phyloP scores from a whole-genome alignment of 176 grass and related monocot species.

The Thalia dealbata region DNA sequence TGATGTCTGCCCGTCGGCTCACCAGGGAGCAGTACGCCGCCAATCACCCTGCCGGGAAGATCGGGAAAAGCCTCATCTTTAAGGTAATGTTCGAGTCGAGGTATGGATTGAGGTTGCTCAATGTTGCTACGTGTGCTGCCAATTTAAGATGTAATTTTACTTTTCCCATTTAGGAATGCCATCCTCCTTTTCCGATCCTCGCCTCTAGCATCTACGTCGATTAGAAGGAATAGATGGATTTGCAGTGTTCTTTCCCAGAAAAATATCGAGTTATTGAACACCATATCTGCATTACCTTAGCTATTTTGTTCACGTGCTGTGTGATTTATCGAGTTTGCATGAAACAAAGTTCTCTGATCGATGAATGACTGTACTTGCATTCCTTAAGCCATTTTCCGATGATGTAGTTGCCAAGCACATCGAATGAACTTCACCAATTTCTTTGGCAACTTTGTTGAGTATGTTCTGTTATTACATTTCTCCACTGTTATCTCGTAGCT shows the following conservation, averaged over 20 bases:
- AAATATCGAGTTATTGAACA: no score
- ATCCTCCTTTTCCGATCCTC: background rate
- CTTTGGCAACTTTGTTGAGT: background rate
- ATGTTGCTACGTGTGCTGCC: background rate
- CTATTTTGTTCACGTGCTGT: background rate
- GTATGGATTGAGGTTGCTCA: background rate
- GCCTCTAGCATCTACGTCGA: background rate
- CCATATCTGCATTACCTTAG: background rate
- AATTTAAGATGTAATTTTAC: background rate
- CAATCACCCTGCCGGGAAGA: constrained; percentile 91
- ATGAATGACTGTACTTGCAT: background rate
- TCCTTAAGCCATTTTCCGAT: background rate
- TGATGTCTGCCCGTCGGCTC: constrained; percentile 62
- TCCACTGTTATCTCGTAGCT: background rate
- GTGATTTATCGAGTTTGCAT: background rate
- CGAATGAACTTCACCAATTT: background rate
- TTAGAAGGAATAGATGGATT: background rate
- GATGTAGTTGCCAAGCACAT: background rate
- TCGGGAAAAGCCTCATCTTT: constrained; percentile 86
- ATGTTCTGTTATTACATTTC: background rate
- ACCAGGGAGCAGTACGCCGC: constrained; percentile 62
- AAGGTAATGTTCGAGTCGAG: constrained; percentile 31
- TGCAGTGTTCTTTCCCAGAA: no score
- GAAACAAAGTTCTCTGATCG: background rate
- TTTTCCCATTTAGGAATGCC: background rate